Conservation (phyloP, 2,329 filamentous ascomycete genomes). For the Colletotrichum destructivum region DNA sequence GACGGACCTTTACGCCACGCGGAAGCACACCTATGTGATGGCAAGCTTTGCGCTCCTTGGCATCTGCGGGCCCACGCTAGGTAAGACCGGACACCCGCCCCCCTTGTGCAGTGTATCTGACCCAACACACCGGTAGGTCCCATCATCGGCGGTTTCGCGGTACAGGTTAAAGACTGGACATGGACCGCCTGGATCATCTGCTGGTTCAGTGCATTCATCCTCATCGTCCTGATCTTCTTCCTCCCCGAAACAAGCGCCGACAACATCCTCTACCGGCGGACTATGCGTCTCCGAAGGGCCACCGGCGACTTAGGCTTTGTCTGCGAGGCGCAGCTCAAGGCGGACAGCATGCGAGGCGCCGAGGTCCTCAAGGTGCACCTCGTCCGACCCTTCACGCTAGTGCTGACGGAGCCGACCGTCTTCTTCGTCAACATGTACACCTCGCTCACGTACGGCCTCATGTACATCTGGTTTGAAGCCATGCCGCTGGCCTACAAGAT, state of each 20-base stretch:
- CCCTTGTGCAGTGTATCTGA: too few species aligned
- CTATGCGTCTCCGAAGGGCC: conserved; percentile 40
- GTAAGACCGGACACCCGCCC: not conserved
- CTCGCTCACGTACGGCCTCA: conserved; percentile 32
- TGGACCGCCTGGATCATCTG: conserved; percentile 46
- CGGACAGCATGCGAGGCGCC: conserved; percentile 33
- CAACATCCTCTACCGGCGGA: conserved; percentile 45
- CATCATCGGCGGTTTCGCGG: conserved; percentile 37
- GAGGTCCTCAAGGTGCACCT: conserved; percentile 40
- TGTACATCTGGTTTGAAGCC: conserved; percentile 40
- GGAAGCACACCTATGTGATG: conserved; percentile 37
- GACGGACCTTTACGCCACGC: conserved; percentile 21
- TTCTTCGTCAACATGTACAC: conserved; percentile 32
- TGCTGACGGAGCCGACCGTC: conserved; percentile 30
- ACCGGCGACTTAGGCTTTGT: conserved; percentile 40
- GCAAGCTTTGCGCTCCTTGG: conserved; percentile 24
- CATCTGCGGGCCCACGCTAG: conserved; percentile 34
- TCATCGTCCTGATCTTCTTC: conserved; percentile 45
- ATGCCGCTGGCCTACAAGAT: conserved; percentile 17
- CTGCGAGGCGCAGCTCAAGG: conserved; percentile 39
- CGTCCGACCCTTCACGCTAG: conserved; percentile 29
- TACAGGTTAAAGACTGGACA: conserved; percentile 41
- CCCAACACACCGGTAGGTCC: conserved; percentile 15
- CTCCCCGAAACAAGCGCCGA: conserved; percentile 46
- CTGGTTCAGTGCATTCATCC: conserved; percentile 39